phyloP scores from a whole-genome alignment of 1,139 yeast genomes.

The Keqinozyma sinolaborantium region DNA sequence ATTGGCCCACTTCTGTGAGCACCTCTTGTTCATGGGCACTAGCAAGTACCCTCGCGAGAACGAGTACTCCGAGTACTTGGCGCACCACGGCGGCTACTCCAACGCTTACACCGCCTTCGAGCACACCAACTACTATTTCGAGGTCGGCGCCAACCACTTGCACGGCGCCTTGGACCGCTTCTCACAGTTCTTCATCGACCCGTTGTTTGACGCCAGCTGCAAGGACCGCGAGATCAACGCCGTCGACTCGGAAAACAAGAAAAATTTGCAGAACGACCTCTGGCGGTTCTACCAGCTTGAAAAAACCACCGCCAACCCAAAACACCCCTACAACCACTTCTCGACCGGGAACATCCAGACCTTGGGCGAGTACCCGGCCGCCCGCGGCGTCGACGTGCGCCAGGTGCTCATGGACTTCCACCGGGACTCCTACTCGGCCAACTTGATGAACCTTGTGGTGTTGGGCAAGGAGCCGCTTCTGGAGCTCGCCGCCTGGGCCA shows the following conservation, averaged over 20 bases:
- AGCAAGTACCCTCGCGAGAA: constrained; percentile 87
- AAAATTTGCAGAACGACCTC: constrained; percentile 81
- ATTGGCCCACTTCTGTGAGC: constrained; percentile 96
- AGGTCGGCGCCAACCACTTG: constrained; percentile 69
- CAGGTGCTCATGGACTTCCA: constrained; percentile 64
- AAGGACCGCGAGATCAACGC: constrained; percentile 92
- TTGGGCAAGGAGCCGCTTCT: constrained; percentile 80
- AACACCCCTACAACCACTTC: constrained; percentile 72
- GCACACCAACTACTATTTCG: constrained; percentile 90
- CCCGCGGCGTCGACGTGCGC: constrained; percentile 54
- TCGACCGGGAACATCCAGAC: constrained; percentile 72
- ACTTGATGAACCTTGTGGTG: constrained; percentile 82
- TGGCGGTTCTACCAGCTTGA: constrained; percentile 91
- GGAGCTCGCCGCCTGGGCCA: constrained; percentile 66
- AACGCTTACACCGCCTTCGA: constrained; percentile 90
- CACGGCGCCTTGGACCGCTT: constrained; percentile 90
- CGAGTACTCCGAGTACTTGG: constrained; percentile 74
- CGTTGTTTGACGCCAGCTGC: constrained; percentile 75
- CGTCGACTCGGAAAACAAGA: constrained; percentile 93
- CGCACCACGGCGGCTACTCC: constrained; percentile 62
- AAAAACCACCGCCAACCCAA: constrained; percentile 64
- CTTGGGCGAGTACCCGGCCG: constrained; percentile 52
- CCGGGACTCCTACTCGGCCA: constrained; percentile 61
- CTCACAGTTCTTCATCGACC: constrained; percentile 86
- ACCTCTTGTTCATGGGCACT: constrained; percentile 95